Evolutionary conservation across 1,284 basidiomycete genomes (phyloP).

Genomic region (Sanghuangporus sanghuang): DNA sequence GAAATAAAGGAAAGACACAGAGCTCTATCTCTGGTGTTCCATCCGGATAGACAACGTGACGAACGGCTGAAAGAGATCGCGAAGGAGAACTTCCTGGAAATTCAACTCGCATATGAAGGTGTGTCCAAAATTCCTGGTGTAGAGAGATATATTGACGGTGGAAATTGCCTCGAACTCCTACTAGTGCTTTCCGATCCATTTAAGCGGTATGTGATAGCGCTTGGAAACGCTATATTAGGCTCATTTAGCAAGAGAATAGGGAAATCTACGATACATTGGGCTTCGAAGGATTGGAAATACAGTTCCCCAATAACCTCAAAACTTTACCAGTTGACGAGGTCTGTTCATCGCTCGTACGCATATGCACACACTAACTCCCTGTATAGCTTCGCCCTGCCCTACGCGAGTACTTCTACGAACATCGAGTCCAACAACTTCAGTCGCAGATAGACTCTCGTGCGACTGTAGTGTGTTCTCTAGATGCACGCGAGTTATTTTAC

Average conservation of each 20-base stretch:
- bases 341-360: not conserved
- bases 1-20: slow-evolving; percentile 73
- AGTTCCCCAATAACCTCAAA: slow-evolving; percentile 22
- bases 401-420: slow-evolving; percentile 3
- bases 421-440: not conserved
- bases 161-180: not conserved
- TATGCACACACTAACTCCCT: slow-evolving; percentile 21
- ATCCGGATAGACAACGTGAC: slow-evolving; percentile 80
- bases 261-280: slow-evolving; percentile 74
- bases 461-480: slow-evolving; percentile 12
- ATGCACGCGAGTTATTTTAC: slow-evolving; percentile 13
- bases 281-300: slow-evolving; percentile 42
- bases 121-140: slow-evolving; percentile 18
- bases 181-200: slow-evolving; percentile 73
- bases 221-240: slow-evolving; percentile 20
- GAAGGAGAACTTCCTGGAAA: slow-evolving; percentile 60
- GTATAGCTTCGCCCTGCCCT: slow-evolving; percentile 20
- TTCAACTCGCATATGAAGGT: slow-evolving; percentile 80
- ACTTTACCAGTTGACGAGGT: slow-evolving; percentile 14
- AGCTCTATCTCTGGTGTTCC: slow-evolving; percentile 71
- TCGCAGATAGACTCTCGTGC: slow-evolving; percentile 11
- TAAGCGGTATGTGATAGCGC: slow-evolving; percentile 43
- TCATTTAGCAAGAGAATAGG: slow-evolving; percentile 26
- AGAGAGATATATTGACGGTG: not conserved
- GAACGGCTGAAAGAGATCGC: slow-evolving; percentile 53